Base-by-base conservation (phyloP, 1,284 basidiomycete genomes). In the Ganoderma sinense region DNA sequence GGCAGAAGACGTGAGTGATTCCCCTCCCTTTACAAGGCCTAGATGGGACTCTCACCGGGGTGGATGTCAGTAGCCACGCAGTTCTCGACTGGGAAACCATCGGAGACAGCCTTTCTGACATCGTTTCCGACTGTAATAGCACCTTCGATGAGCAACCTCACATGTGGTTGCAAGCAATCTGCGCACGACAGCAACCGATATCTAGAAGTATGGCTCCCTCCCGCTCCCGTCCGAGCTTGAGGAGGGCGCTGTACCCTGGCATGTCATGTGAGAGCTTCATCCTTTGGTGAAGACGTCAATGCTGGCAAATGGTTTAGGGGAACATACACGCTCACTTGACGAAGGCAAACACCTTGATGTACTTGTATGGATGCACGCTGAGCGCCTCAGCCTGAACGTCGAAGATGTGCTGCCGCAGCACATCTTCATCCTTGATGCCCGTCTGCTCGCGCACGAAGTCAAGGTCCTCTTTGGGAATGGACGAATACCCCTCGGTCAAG, bases 141-240 rank as follows among this genome's bases (percentile, higher is more conserved):
- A 20, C n/a, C 14, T n/a, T 40, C 7, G 20, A 23, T 61, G 60
- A 61, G 60, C 60, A 31, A 16, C 8, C 4, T 7, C 5, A 20
- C 16, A n/a, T 40, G 13, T 39, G 16, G 6, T 23, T 14, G 18
- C 40, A 29, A 23, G 11, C 36, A 55, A 29, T 7, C 16, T 0
- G 36, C 85, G 74, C 68, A 88, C 87, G 86, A 73, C 85, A 87
- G 69, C 86, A 87, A 1, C 80, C 82, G 26, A 83, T 74, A 60
- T 84, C 82, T 2, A 89, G 77, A 10, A 88, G 77, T 40, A 90
- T 82, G 4, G 86, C 84, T 53, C 80, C 78, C 20, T 79, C 69
- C n/a, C 80, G 82, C 7, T 81, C 78, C 29, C 77, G 75, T 0
- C 79, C 78, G 0, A 88, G 77, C 56, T 81, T 74, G 1, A 88